Percentiles rank a stretch among this genome's conserved stretches.
phyloP scores from a whole-genome alignment of 192 early-diverging fungal species.

The Backusella tuberculispora region DNA sequence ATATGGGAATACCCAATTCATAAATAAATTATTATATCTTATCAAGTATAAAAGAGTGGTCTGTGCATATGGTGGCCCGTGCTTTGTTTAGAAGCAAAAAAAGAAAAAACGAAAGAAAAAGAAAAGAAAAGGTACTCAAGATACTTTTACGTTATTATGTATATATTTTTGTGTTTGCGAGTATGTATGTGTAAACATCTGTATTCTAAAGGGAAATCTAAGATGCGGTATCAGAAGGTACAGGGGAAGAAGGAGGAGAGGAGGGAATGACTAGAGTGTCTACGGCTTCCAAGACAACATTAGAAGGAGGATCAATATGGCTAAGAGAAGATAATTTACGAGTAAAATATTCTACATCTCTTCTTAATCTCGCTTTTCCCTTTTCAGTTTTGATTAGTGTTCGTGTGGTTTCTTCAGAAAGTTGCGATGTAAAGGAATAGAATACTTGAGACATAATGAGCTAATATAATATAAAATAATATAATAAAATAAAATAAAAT shows the following conservation, averaged over 20 bases:
- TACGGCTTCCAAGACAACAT: constrained; percentile 63
- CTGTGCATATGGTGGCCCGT: not conserved
- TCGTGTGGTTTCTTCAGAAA: constrained; percentile 73
- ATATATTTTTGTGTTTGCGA: not conserved
- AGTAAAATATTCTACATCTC: constrained; percentile 77
- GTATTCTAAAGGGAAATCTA: constrained; percentile 10
- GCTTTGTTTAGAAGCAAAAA: not conserved
- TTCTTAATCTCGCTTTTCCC: constrained; percentile 77
- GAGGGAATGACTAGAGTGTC: constrained; percentile 12
- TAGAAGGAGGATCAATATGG: constrained; percentile 71
- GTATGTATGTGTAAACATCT: not conserved
- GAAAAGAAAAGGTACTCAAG: not conserved
- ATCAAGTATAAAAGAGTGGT: not conserved
- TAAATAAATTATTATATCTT: constrained; percentile 8
- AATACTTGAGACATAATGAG: constrained; percentile 82
- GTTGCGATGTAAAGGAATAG: constrained; percentile 69
- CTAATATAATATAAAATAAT: constrained; percentile 46
- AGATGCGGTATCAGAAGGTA: constrained; percentile 16
- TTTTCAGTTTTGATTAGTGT: constrained; percentile 51
- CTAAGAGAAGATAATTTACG: constrained; percentile 69
- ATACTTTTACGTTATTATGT: not conserved
- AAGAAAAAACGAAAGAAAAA: no score
- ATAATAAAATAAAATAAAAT: no score
- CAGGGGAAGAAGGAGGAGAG: not conserved
- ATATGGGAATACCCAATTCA: constrained; percentile 3